phyloP scores from a whole-genome alignment of 306 rosid genomes.

The Rosa lucieae region DNA sequence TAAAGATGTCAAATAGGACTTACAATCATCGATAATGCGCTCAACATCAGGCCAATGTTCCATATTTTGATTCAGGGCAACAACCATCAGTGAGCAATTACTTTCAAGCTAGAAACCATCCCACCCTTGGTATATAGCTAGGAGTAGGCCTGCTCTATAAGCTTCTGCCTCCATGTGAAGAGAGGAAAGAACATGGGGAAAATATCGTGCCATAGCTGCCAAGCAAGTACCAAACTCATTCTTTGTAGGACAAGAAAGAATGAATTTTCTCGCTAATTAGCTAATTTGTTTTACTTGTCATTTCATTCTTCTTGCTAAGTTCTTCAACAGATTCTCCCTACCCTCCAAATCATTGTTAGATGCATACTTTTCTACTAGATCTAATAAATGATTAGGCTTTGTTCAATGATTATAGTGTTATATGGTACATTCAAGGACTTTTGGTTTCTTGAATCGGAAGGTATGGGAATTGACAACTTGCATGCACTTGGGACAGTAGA shows the following conservation, averaged over 20 bases:
- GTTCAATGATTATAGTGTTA: not conserved
- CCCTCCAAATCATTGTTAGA: not conserved
- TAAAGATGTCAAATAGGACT: no score
- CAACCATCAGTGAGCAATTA: no score
- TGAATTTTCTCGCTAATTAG: not conserved
- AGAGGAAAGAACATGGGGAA: no score
- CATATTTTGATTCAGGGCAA: no score
- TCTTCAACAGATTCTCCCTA: not conserved
- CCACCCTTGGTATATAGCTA: no score
- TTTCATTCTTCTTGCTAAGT: not conserved
- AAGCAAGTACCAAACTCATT: no score
- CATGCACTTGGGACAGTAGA: not conserved
- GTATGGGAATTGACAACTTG: not conserved
- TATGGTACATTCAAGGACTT: not conserved
- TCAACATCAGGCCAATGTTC: no score
- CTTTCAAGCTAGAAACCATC: no score
- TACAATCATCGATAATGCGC: no score
- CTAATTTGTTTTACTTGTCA: not conserved
- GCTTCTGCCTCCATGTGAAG: no score
- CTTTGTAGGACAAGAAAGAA: not conserved
- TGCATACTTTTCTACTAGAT: not conserved
- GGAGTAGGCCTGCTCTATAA: no score
- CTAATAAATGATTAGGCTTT: not conserved
- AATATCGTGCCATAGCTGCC: no score
- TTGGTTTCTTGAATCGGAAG: not conserved